Evolutionary conservation across 345 rosid species (phyloP), one percentile per base, ranked within the genome.

Genomic region (Pistacia integerrima): DNA sequence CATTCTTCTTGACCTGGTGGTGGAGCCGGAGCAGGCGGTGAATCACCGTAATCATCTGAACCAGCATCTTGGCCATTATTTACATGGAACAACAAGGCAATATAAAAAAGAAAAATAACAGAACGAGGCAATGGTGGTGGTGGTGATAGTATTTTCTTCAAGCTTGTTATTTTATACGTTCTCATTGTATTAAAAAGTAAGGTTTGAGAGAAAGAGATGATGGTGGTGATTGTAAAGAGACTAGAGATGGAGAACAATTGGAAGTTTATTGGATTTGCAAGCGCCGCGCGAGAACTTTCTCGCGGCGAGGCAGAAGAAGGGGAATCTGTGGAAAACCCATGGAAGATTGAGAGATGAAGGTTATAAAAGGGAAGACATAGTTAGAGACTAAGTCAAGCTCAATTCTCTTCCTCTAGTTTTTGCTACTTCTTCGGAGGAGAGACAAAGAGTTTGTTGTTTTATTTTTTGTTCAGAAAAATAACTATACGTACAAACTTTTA

Each of bases 1-100:
- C 99, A 96, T 4, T 33, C 11, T 0, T 88, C 89, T 78, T 84
- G 80, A 13, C 80, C 97, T 0, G 87, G 90, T 0, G 94, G 91
- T 0, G 96, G 90, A 3, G 89, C 85, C 1, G 83, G 73, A 17
- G 72, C 70, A 13, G 55, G 6, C 1, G 41, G n/a, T 12, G 28
- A 7, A 57, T 67, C 74, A 2, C 70, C 80, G 58, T 84, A 77
- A 71, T 85, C 46, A 41, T 7, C 46, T 41, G 8, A 7, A 1
- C 46, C 46, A 8, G 46, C 46, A 41, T 41, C 90, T 82, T 94
- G 98, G 33, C 82, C 96, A 20, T 81, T 77, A 76, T 84, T 83
- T 0, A 78, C 55, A 11, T 73, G 66, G 13, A 62, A 70, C 72
- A 70, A 70, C 65, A 68, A 75, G 55, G 55, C 58, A 77, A 78